Percentiles rank a stretch among this genome's conserved stretches.
Conservation (phyloP, 2,329 filamentous ascomycete genomes). For the Diaporthe citrichinensis region DNA sequence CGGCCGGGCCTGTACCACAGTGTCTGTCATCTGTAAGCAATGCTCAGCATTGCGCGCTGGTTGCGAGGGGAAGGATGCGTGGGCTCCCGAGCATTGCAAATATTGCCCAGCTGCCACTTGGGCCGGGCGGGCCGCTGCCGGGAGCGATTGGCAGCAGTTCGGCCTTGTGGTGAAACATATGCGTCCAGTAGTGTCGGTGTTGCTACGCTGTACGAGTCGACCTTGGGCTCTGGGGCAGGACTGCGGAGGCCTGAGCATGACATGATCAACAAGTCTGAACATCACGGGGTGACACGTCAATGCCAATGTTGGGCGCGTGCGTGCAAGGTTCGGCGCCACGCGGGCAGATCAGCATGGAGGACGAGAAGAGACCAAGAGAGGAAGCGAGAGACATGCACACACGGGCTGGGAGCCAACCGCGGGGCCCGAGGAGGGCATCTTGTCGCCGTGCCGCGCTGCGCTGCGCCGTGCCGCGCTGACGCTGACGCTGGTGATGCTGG, state of each 20-base stretch:
- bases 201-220: neutral
- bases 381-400: neutral
- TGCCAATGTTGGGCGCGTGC: conserved; percentile 27
- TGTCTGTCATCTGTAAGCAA: neutral
- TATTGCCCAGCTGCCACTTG: neutral
- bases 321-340: conserved; percentile 31
- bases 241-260: conserved; percentile 6
- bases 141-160: conserved; percentile 29
- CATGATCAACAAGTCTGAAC: neutral
- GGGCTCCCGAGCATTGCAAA: neutral
- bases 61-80: neutral
- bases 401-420: neutral
- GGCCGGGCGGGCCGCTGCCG: conserved; percentile 5
- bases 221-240: neutral
- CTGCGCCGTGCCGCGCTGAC: conserved; percentile 15
- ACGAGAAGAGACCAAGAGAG: neutral
- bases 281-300: conserved; percentile 37
- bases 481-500: neutral
- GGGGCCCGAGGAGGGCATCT: neutral
- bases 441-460: conserved; percentile 20
- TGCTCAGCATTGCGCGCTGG: conserved; percentile 7
- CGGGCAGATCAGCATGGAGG: conserved; percentile 5
- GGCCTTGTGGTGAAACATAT: conserved; percentile 23
- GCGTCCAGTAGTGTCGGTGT: conserved; percentile 1
- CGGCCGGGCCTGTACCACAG: neutral